Evolutionary conservation across 192 early-diverging fungal genomes (phyloP).

Genomic region (Dispira parvispora): DNA sequence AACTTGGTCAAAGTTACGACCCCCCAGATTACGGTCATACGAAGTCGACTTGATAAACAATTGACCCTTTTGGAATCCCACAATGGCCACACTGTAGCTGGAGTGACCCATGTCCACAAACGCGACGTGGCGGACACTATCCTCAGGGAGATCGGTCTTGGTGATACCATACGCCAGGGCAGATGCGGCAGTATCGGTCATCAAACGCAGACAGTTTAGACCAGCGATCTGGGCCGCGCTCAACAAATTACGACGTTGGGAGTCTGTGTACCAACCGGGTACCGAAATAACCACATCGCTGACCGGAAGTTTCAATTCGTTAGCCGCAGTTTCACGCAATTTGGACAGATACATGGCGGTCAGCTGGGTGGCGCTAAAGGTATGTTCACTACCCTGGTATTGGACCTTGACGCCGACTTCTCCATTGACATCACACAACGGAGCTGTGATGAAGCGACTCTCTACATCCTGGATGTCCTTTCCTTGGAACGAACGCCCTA

Average conservation of each 20-base stretch:
- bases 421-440: slow-evolving; percentile 61
- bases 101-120: slow-evolving; percentile 94
- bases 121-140: slow-evolving; percentile 72
- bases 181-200: slow-evolving; percentile 86
- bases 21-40: slow-evolving; percentile 88
- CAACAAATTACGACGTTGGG: slow-evolving; percentile 74
- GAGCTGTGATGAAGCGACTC: slow-evolving; percentile 65
- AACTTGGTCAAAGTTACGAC: slow-evolving; percentile 87
- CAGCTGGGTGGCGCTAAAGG: slow-evolving; percentile 79
- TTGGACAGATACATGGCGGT: slow-evolving; percentile 87
- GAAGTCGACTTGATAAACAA: slow-evolving; percentile 79
- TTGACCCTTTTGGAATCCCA: slow-evolving; percentile 91
- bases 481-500: slow-evolving; percentile 71
- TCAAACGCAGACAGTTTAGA: slow-evolving; percentile 74
- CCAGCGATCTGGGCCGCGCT: slow-evolving; percentile 77
- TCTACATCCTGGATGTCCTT: slow-evolving; percentile 70
- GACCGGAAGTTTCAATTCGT: slow-evolving; percentile 68
- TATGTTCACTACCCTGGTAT: slow-evolving; percentile 58
- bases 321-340: slow-evolving; percentile 74
- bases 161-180: slow-evolving; percentile 98
- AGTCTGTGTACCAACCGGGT: slow-evolving; percentile 89
- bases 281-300: slow-evolving; percentile 88
- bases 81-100: slow-evolving; percentile 62
- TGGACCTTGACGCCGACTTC: slow-evolving; percentile 75
- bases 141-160: slow-evolving; percentile 92